These are phyloP conservation scores for Lobulomyces angularis DNA, from an alignment of 192 early-diverging fungal species.

Conservation along the genomic window DNA sequence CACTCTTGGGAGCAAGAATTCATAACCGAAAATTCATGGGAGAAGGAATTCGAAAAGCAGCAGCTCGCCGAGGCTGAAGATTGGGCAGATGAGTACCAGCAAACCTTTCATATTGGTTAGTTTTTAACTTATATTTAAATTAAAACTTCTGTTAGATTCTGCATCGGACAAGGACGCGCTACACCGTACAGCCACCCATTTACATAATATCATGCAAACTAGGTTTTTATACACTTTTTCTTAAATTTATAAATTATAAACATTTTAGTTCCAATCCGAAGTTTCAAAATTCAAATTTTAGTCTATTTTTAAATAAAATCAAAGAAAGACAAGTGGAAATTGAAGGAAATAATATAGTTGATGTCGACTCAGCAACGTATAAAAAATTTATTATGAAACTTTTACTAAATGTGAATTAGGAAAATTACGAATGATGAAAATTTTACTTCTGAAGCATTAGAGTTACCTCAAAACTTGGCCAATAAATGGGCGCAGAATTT, in stretches of 20 bases:
- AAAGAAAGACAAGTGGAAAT: conserved; percentile 78
- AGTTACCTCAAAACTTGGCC: conserved; percentile 20
- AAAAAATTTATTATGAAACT: no score
- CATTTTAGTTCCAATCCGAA: conserved; percentile 75
- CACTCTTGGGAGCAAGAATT: background rate
- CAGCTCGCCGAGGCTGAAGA: conserved; percentile 14
- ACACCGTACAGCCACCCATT: conserved; percentile 64
- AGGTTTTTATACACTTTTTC: no score
- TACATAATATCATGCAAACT: no score
- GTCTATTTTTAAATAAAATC: conserved; percentile 85
- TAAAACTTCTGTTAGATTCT: conserved; percentile 29
- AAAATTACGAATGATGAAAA: conserved; percentile 7
- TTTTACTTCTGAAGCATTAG: conserved; percentile 21
- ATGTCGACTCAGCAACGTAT: conserved; percentile 4
- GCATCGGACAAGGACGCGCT: conserved; percentile 52
- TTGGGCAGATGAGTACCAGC: conserved; percentile 8
- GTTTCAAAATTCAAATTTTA: conserved; percentile 82
- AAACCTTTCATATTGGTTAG: no score
- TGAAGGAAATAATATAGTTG: conserved; percentile 79
- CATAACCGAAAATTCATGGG: conserved; percentile 22
- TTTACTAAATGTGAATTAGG: background rate
- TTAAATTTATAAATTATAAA: no score
- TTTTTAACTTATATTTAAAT: no score
- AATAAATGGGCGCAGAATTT: conserved; percentile 19
- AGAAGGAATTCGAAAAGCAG: conserved; percentile 44